phyloP scores from a whole-genome alignment of 2,329 filamentous ascomycete genomes.

The Colletotrichum shisoi region DNA sequence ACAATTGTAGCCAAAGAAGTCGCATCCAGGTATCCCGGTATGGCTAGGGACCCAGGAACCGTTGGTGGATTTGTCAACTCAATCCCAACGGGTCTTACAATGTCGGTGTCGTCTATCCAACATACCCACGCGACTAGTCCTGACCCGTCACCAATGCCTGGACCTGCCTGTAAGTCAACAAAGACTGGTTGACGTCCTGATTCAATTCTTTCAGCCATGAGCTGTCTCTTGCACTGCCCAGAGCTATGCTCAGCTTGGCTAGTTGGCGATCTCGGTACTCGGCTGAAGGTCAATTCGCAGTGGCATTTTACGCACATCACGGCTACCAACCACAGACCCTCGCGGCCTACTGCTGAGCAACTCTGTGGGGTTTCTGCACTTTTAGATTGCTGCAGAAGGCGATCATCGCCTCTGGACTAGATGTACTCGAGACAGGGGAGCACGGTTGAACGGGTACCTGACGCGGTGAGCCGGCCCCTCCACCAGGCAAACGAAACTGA shows the following conservation, averaged over 20 bases:
- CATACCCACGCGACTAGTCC: slow-evolving; percentile 14
- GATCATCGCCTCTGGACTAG: neutral
- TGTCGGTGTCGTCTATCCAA: slow-evolving; percentile 6
- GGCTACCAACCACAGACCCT: neutral
- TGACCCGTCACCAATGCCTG: slow-evolving; percentile 8
- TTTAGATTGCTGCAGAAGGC: slow-evolving; percentile 1
- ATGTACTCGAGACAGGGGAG: neutral
- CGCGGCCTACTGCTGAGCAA: slow-evolving; percentile 4
- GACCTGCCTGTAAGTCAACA: slow-evolving; percentile 13
- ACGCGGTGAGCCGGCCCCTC: neutral
- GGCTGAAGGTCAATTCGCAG: slow-evolving; percentile 12
- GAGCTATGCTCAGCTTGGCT: slow-evolving; percentile 5
- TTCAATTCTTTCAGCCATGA: slow-evolving; percentile 15
- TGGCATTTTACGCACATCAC: neutral
- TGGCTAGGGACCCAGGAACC: neutral
- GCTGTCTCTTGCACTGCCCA: neutral
- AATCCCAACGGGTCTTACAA: slow-evolving; percentile 1
- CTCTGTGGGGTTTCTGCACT: neutral
- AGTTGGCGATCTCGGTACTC: slow-evolving; percentile 12
- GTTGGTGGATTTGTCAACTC: slow-evolving; percentile 6
- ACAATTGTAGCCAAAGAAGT: too few species aligned
- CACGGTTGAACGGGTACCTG: slow-evolving; percentile 20
- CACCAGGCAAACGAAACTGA: slow-evolving; percentile 8
- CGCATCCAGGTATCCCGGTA: slow-evolving; percentile 3
- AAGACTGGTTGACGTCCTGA: slow-evolving; percentile 10